Evolutionary conservation across 306 rosid genomes (phyloP), one percentile per base, ranked within the genome.

Genomic region (Glycine soja): DNA sequence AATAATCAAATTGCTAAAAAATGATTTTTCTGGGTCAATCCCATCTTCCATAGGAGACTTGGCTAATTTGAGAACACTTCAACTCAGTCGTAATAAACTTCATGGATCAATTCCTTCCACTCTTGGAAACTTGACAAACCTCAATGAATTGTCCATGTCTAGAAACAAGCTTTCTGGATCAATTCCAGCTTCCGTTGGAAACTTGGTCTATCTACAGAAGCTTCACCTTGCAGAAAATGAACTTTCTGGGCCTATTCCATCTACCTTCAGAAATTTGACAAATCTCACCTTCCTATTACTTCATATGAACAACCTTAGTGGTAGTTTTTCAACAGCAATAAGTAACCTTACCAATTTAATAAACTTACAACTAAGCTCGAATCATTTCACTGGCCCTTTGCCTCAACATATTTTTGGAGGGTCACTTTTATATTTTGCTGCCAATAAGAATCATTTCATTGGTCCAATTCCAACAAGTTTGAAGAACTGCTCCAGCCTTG

Each of bases 71-170:
- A 64, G 3, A 19, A 16, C 1, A 0, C 86, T 78, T 78, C 47
- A 6, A 32, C 75, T 83, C 30, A 4, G 0, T 32, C 8, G 1
- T 1, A 83, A 83, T 65, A 3, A 36, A 3, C 54, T 83, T 54
- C 0, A 1, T 24, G 86, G 80, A 54, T 34, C 83, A 78, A 83
- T 83, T 78, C 86, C 86, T 72, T 34, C 86, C 18, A 3, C 80
- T 45, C 16, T 83, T 72, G 86, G 83, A 54, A 83, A 83, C 83
- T 78, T 83, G 57, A 83, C 86, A 78, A 77, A 77, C n/a, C 82
- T 82, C 61, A 42, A 0, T 3, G 0, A 24, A 24, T 24, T 82
- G 67, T 47, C 77, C 34, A 10, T 82, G 48, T 0, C 11, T 0
- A 0, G 0, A 1, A 83, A 83, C 75, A 15, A 8, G 2, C 75